These are phyloP conservation scores for Syncephalastrum monosporum DNA, from an alignment of 371 early-diverging fungal species.

Conservation along the genomic window DNA sequence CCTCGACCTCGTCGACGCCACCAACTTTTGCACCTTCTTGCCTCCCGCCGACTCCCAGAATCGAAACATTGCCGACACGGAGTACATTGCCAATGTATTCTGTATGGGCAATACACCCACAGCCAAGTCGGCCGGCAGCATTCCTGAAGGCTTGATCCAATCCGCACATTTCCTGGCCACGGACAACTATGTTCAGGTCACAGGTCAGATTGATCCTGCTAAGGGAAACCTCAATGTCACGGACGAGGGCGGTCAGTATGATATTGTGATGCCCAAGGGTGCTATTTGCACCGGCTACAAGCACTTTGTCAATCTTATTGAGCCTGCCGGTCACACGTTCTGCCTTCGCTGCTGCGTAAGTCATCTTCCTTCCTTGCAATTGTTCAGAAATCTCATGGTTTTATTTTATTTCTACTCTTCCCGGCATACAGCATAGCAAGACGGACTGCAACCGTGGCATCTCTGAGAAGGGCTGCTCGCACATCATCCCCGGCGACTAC, in stretches of 20 bases:
- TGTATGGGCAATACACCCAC: slow-evolving; percentile 46
- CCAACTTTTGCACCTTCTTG: slow-evolving; percentile 53
- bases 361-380: slow-evolving; percentile 1
- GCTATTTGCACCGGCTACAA: slow-evolving; percentile 52
- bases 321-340: slow-evolving; percentile 49
- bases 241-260: slow-evolving; percentile 61
- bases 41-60: slow-evolving; percentile 43
- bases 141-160: slow-evolving; percentile 51
- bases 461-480: slow-evolving; percentile 52
- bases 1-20: slow-evolving; percentile 36
- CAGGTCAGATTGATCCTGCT: slow-evolving; percentile 55
- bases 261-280: slow-evolving; percentile 48
- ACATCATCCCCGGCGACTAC: slow-evolving; percentile 55
- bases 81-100: slow-evolving; percentile 45
- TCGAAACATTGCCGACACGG: slow-evolving; percentile 47
- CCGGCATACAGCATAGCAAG: slow-evolving; percentile 21
- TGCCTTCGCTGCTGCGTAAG: slow-evolving; percentile 63
- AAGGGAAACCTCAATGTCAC: slow-evolving; percentile 41
- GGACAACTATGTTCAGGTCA: slow-evolving; percentile 51
- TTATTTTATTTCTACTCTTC: background rate
- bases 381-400: too few relatives aligned
- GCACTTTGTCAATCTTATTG: slow-evolving; percentile 55
- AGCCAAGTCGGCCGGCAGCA: slow-evolving; percentile 40
- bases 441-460: slow-evolving; percentile 47
- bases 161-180: slow-evolving; percentile 50